Evolutionary conservation across 768 basidiomycete genomes (phyloP).

Genomic region (Termitomyces sp.): DNA sequence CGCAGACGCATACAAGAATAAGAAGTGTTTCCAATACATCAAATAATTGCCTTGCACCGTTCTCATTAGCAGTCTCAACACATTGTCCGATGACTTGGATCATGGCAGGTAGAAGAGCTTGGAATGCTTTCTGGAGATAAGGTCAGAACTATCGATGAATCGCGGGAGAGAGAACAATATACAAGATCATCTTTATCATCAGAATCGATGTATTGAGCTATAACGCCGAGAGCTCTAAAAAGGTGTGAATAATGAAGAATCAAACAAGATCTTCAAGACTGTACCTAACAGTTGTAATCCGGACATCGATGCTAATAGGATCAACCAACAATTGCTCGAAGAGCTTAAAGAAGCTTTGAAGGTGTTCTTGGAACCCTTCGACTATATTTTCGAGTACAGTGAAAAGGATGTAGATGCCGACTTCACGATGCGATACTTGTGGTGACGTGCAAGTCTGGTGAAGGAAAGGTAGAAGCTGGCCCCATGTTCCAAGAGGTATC

Average conservation of each 20-base stretch:
- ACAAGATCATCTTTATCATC: constrained; percentile 88
- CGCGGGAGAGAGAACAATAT: constrained; percentile 18
- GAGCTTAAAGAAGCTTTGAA: constrained; percentile 71
- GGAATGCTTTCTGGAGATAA: constrained; percentile 68
- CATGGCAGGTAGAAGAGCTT: constrained; percentile 80
- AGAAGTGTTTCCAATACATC: constrained; percentile 95
- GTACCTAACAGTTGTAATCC: constrained; percentile 83
- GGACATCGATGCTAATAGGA: constrained; percentile 83
- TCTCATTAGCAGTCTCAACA: constrained; percentile 74
- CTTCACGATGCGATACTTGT: constrained; percentile 77
- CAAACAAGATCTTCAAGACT: constrained; percentile 9
- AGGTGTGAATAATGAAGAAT: constrained; percentile 1
- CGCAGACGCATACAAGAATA: constrained; percentile 59
- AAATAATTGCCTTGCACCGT: constrained; percentile 81
- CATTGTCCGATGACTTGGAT: constrained; percentile 84
- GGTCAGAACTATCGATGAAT: not conserved
- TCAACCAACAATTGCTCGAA: constrained; percentile 71
- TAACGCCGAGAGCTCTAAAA: constrained; percentile 75
- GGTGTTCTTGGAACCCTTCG: constrained; percentile 79
- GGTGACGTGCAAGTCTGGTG: constrained; percentile 68
- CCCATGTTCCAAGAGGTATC: constrained; percentile 74
- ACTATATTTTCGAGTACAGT: constrained; percentile 90
- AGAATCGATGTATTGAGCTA: constrained; percentile 87
- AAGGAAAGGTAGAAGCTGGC: constrained; percentile 83
- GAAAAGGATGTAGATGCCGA: constrained; percentile 84